Conservation (phyloP, 495 filamentous ascomycete species). For the Sphaerosporella brunnea region DNA sequence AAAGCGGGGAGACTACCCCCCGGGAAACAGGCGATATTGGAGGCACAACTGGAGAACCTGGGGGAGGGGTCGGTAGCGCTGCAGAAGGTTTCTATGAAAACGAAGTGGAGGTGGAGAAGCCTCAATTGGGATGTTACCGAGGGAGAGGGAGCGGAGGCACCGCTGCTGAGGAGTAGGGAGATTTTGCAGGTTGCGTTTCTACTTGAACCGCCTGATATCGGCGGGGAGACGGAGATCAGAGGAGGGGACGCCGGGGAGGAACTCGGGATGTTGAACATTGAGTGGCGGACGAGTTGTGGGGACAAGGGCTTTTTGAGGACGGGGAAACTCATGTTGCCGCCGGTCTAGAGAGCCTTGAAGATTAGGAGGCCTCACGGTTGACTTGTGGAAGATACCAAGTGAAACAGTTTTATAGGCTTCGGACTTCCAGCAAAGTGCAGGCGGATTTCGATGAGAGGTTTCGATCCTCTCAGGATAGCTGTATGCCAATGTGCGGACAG, state of each 20-base stretch:
- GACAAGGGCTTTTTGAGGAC: slow-evolving; percentile 76
- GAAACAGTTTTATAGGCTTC: no score
- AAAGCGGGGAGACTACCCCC: slow-evolving; percentile 49
- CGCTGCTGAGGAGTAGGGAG: slow-evolving; percentile 66
- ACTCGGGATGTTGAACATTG: slow-evolving; percentile 67
- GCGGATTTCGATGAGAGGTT: no score
- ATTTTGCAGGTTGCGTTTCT: slow-evolving; percentile 83
- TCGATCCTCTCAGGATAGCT: no score
- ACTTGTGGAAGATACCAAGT: no score
- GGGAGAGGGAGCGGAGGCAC: slow-evolving; percentile 27
- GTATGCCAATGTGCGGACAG: no score
- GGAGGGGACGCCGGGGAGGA: slow-evolving; percentile 46
- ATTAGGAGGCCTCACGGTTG: no score
- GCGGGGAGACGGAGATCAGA: slow-evolving; percentile 30
- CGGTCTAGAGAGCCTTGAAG: no score
- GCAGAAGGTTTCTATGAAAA: slow-evolving; percentile 37
- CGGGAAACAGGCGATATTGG: slow-evolving; percentile 40
- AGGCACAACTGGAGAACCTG: slow-evolving; percentile 90
- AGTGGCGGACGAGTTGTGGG: slow-evolving; percentile 81
- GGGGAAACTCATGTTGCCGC: slow-evolving; percentile 40
- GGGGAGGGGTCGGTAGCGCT: slow-evolving; percentile 49
- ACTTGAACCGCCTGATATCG: slow-evolving; percentile 35
- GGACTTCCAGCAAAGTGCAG: no score
- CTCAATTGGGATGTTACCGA: slow-evolving; percentile 36
- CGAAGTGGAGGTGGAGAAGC: slow-evolving; percentile 31